Conservation (phyloP, 2,329 filamentous ascomycete genomes). For the Drechslerella stenobrocha region DNA sequence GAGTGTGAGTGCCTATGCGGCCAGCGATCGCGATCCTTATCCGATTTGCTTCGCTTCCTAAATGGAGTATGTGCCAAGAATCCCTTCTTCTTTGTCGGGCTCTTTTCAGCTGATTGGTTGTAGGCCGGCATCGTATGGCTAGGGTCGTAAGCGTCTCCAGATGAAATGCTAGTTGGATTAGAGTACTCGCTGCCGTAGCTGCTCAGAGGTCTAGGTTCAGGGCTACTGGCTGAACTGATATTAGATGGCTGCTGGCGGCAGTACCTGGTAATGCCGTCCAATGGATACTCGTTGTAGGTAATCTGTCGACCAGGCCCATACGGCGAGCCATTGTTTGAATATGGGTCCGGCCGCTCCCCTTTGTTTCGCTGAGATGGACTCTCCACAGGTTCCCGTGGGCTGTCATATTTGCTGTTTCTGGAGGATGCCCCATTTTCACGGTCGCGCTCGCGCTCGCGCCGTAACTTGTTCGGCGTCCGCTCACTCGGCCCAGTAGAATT, state of each 20-base stretch:
- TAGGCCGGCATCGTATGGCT: slow-evolving; percentile 72
- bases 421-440: slow-evolving; percentile 29
- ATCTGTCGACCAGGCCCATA: slow-evolving; percentile 42
- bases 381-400: slow-evolving; percentile 13
- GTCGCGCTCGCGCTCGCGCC: slow-evolving; percentile 19
- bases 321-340: slow-evolving; percentile 20
- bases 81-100: slow-evolving; percentile 71
- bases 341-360: slow-evolving; percentile 24
- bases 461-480: slow-evolving; percentile 23
- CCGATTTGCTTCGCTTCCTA: slow-evolving; percentile 82
- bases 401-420: slow-evolving; percentile 29
- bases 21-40: slow-evolving; percentile 54
- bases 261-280: slow-evolving; percentile 97
- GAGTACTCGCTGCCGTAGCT: slow-evolving; percentile 91
- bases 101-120: slow-evolving; percentile 73
- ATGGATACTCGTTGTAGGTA: slow-evolving; percentile 89
- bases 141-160: slow-evolving; percentile 46
- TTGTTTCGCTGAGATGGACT: slow-evolving; percentile 9
- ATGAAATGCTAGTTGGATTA: slow-evolving; percentile 65
- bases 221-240: slow-evolving; percentile 68
- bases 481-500: slow-evolving; percentile 25
- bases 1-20: slow-evolving; percentile 52
- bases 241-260: slow-evolving; percentile 70
- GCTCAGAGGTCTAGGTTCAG: slow-evolving; percentile 72
- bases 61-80: slow-evolving; percentile 96